Percentiles rank a stretch among this genome's conserved stretches.
Evolutionary conservation across 176 grass and related monocot species (phyloP).

Genomic region (Neostapfia colusana): DNA sequence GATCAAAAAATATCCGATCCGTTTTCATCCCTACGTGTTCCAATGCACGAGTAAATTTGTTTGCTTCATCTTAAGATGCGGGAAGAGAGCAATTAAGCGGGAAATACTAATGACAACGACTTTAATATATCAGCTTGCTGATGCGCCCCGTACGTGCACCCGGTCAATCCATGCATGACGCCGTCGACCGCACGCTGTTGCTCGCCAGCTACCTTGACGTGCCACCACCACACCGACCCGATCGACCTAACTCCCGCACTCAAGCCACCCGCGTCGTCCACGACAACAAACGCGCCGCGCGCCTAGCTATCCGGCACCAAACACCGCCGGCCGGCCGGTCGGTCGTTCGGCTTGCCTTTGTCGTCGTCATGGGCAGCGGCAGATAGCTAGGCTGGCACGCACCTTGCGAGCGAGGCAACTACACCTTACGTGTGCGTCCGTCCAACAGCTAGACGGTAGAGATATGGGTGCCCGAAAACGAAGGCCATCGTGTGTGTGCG

Average conservation of each 20-base stretch:
- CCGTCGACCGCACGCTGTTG: background rate
- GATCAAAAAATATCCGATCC: no score
- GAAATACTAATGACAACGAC: no score
- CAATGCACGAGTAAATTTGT: background rate
- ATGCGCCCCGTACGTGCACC: no score
- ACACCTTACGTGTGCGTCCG: background rate
- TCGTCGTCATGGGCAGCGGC: background rate
- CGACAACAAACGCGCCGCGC: no score
- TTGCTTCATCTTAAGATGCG: background rate
- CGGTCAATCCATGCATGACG: no score
- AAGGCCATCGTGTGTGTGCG: background rate
- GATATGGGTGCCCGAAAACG: background rate
- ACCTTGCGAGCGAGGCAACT: background rate
- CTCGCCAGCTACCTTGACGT: background rate
- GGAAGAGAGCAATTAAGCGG: no score
- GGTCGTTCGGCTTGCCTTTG: background rate
- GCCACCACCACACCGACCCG: conserved; percentile 1
- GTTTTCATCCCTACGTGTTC: no score
- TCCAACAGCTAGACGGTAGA: background rate
- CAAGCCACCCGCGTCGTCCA: background rate
- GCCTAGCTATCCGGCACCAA: no score
- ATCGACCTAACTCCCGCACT: conserved; percentile 33
- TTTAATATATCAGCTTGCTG: no score
- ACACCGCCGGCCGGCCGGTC: background rate
- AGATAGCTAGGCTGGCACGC: conserved; percentile 38